Conservation (phyloP, 2,329 filamentous ascomycete species). For the Lachnellula arida region DNA sequence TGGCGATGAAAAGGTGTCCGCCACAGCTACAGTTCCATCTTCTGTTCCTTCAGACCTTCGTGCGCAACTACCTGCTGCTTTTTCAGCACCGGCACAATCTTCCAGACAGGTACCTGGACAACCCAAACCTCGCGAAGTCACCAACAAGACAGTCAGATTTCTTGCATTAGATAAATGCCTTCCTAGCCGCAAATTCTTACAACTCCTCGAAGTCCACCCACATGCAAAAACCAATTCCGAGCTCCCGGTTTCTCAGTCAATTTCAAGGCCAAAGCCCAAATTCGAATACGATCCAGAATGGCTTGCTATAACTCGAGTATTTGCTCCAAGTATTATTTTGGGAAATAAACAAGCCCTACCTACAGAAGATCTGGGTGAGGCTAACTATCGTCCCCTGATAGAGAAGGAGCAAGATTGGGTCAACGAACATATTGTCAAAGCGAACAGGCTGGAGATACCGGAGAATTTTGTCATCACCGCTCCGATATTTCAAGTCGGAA, state of each 20-base stretch:
- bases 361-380: conserved; percentile 62
- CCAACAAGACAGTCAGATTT: conserved; percentile 76
- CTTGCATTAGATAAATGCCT: conserved; percentile 90
- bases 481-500: conserved; percentile 57
- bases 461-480: conserved; percentile 75
- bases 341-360: conserved; percentile 52
- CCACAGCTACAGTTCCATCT: conserved; percentile 4
- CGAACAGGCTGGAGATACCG: conserved; percentile 63
- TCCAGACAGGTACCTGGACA: conserved; percentile 44
- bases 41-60: conserved; percentile 60
- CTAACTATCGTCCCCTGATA: conserved; percentile 63
- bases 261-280: conserved; percentile 17
- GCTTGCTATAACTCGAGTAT: conserved; percentile 86
- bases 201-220: conserved; percentile 63
- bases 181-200: conserved; percentile 73
- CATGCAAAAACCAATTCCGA: conserved; percentile 28
- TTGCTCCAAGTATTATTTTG: conserved; percentile 60
- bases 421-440: conserved; percentile 63
- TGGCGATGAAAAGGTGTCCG: neutral
- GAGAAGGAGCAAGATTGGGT: conserved; percentile 73
- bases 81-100: conserved; percentile 47
- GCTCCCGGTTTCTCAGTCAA: conserved; percentile 7
- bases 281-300: conserved; percentile 81
- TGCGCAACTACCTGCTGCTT: conserved; percentile 71
- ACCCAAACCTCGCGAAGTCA: conserved; percentile 66